phyloP scores from a whole-genome alignment of 225 moss, liverwort and hornwort species.

The Thuidium tamariscinum region DNA sequence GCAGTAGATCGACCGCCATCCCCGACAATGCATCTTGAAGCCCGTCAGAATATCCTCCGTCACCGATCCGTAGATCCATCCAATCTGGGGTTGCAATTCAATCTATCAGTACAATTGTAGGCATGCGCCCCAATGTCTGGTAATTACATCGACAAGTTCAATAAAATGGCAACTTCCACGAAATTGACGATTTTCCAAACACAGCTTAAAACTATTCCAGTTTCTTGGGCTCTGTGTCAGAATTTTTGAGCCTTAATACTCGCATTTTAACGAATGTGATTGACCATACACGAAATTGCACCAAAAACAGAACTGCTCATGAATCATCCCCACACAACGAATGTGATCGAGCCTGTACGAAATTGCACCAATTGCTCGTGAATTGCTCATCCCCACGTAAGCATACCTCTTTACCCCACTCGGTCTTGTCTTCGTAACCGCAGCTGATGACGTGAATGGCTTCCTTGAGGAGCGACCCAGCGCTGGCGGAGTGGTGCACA shows the following conservation, averaged over 20 bases:
- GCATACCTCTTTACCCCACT: slow-evolving; percentile 92
- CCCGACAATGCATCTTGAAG: slow-evolving; percentile 96
- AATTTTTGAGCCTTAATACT: not conserved
- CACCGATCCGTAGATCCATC: slow-evolving; percentile 98
- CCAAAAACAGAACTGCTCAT: not conserved
- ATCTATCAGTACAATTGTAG: not conserved
- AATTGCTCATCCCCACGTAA: not conserved
- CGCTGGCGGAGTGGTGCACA: slow-evolving; percentile 75
- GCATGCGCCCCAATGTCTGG: not conserved
- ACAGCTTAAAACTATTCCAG: not conserved
- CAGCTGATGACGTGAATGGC: slow-evolving; percentile 98
- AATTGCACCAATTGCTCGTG: not conserved
- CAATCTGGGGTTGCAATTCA: slow-evolving; percentile 40
- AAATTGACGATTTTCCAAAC: not conserved
- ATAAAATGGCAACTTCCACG: not conserved
- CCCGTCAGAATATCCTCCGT: slow-evolving; percentile 98
- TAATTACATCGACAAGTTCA: not conserved
- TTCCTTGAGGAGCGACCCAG: slow-evolving; percentile 84
- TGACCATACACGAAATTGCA: not conserved
- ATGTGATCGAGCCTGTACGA: not conserved
- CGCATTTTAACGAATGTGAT: not conserved
- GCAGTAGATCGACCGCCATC: slow-evolving; percentile 95
- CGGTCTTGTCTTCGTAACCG: slow-evolving; percentile 92
- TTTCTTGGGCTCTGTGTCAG: not conserved
- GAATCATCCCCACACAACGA: not conserved